Percentiles rank a stretch among this genome's conserved stretches.
These are phyloP conservation scores for Podospora anserina DNA, from an alignment of 495 filamentous ascomycete genomes.

Conservation along the genomic window DNA sequence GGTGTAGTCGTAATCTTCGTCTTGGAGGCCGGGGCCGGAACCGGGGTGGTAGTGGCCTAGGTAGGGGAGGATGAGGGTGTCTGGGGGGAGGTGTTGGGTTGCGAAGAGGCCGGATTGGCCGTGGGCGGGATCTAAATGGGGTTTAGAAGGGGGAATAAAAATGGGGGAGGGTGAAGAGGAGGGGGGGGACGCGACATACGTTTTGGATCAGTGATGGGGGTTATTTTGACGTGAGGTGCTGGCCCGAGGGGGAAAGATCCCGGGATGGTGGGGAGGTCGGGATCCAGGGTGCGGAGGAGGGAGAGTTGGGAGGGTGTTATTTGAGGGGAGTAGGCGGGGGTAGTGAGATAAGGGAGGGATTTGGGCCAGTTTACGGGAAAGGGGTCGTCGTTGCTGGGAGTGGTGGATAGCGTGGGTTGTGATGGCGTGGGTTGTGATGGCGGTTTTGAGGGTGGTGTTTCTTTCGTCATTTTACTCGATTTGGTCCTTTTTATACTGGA, in stretches of 20 bases:
- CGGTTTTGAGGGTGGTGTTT: background rate
- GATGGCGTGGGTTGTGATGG: background rate
- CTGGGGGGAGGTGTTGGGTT: slow-evolving; percentile 51
- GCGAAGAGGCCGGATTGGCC: slow-evolving; percentile 68
- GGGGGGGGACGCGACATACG: slow-evolving; percentile 11
- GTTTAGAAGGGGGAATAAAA: background rate
- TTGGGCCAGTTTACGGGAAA: slow-evolving; percentile 59
- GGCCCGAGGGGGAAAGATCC: slow-evolving; percentile 41
- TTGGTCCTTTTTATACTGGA: background rate
- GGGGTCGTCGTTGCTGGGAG: background rate
- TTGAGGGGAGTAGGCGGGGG: slow-evolving; percentile 48
- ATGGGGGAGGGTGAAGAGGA: too few species aligned
- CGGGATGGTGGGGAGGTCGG: slow-evolving; percentile 30
- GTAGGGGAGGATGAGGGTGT: slow-evolving; percentile 62
- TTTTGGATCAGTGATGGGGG: slow-evolving; percentile 45
- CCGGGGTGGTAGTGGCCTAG: slow-evolving; percentile 58
- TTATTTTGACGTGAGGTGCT: slow-evolving; percentile 51
- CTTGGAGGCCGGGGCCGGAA: slow-evolving; percentile 4
- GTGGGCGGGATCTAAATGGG: slow-evolving; percentile 51
- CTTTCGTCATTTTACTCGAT: background rate
- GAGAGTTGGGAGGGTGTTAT: slow-evolving; percentile 39
- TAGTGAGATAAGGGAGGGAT: slow-evolving; percentile 50
- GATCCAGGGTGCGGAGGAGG: slow-evolving; percentile 31
- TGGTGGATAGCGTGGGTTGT: background rate
- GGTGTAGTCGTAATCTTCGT: slow-evolving; percentile 39